Percentiles rank a stretch among this genome's conserved stretches.
phyloP scores from a whole-genome alignment of 192 early-diverging fungal genomes.

The Coemansia sp. region DNA sequence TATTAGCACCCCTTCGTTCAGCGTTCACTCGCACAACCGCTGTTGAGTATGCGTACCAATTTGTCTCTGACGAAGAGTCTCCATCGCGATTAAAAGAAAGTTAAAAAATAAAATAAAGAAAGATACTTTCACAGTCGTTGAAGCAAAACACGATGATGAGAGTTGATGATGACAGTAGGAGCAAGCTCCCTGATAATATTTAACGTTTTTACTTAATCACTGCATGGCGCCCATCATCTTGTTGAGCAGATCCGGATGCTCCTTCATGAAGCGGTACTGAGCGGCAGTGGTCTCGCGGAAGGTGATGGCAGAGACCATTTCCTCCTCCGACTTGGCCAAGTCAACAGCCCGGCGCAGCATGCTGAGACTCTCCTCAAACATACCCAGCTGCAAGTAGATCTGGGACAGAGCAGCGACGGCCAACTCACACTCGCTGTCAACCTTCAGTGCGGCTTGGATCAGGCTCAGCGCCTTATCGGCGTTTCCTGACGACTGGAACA shows the following conservation, averaged over 20 bases:
- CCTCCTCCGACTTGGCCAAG: constrained; percentile 84
- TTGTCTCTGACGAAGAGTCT: constrained; percentile 61
- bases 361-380: constrained; percentile 78
- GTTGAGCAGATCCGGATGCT: constrained; percentile 56
- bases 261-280: constrained; percentile 58
- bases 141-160: too few species aligned
- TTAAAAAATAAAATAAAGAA: not conserved
- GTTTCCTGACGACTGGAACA: constrained; percentile 79
- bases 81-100: constrained; percentile 14
- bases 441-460: constrained; percentile 79
- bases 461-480: constrained; percentile 69
- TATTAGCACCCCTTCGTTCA: not conserved
- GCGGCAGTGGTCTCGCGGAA: constrained; percentile 66
- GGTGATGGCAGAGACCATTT: constrained; percentile 80
- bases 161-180: too few species aligned
- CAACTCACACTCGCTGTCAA: constrained; percentile 95
- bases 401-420: constrained; percentile 79
- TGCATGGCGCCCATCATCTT: constrained; percentile 55
- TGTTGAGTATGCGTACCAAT: constrained; percentile 52
- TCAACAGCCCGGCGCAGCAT: constrained; percentile 81
- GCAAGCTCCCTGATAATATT: too few species aligned
- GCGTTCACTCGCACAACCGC: not conserved
- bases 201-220: not conserved
- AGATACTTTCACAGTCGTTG: too few species aligned
- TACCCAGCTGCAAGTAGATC: constrained; percentile 82